phyloP scores from a whole-genome alignment of 805 yeast species.

The Scheffersomyces ergatensis region DNA sequence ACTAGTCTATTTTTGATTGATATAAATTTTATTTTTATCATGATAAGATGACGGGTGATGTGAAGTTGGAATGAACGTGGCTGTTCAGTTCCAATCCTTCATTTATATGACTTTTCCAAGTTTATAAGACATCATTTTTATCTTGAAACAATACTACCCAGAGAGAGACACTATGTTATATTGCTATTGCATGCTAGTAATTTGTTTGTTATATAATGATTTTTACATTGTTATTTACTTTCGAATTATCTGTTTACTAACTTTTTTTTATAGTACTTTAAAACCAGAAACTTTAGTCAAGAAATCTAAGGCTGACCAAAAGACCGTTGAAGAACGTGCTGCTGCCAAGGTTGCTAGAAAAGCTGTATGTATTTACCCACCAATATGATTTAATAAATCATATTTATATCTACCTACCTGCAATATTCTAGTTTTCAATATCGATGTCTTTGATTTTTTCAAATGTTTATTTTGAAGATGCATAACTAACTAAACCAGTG shows the following conservation, averaged over 20 bases:
- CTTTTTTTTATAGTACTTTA: constrained; percentile 37
- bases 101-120: constrained; percentile 20
- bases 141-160: constrained; percentile 2
- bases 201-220: neutral
- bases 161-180: constrained; percentile 6
- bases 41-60: constrained; percentile 10
- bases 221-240: neutral
- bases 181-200: neutral
- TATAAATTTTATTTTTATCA: neutral
- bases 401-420: constrained; percentile 45
- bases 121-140: constrained; percentile 10
- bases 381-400: constrained; percentile 73
- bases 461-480: constrained; percentile 45
- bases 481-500: constrained; percentile 36
- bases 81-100: constrained; percentile 33
- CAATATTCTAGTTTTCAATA: constrained; percentile 1
- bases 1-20: constrained; percentile 1
- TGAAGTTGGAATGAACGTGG: constrained; percentile 36
- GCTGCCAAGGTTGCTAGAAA: constrained; percentile 77
- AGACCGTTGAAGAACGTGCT: constrained; percentile 73
- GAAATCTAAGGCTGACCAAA: constrained; percentile 76
- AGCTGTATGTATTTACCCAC: constrained; percentile 77
- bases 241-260: constrained; percentile 18
- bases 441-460: neutral
- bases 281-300: constrained; percentile 86